Conservation (phyloP, 1,284 basidiomycete genomes). For the Ceratobasidium papillatum region DNA sequence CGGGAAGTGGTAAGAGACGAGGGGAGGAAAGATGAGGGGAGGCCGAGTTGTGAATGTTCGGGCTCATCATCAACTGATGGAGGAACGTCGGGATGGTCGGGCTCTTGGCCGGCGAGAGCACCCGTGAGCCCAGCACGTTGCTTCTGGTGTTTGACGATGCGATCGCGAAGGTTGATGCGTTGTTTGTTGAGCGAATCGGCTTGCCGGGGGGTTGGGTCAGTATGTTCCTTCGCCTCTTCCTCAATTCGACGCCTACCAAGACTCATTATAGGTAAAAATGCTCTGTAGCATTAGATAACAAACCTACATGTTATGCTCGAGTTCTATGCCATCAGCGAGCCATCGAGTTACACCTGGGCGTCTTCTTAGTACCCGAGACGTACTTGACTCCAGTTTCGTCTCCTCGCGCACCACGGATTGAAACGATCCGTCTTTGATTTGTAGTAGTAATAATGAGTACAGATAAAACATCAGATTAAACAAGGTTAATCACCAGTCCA, state of each 20-base stretch:
- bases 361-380: background rate
- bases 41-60: slow-evolving; percentile 15
- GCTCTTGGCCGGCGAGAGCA: background rate
- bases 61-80: background rate
- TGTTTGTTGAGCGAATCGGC: background rate
- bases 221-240: background rate
- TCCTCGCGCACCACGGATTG: background rate
- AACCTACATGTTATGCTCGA: slow-evolving; percentile 13
- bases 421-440: background rate
- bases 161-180: background rate
- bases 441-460: background rate
- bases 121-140: background rate
- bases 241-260: background rate
- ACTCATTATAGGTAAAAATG: background rate
- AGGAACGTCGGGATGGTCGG: background rate
- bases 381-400: background rate
- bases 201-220: background rate
- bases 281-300: background rate
- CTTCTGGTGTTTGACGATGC: background rate
- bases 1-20: background rate
- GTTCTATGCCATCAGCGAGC: slow-evolving; percentile 9
- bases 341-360: slow-evolving; percentile 10
- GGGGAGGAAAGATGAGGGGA: background rate
- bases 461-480: background rate
- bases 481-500: background rate